Evolutionary conservation across 1,284 basidiomycete genomes (phyloP).

Genomic region (Mycena sp.): DNA sequence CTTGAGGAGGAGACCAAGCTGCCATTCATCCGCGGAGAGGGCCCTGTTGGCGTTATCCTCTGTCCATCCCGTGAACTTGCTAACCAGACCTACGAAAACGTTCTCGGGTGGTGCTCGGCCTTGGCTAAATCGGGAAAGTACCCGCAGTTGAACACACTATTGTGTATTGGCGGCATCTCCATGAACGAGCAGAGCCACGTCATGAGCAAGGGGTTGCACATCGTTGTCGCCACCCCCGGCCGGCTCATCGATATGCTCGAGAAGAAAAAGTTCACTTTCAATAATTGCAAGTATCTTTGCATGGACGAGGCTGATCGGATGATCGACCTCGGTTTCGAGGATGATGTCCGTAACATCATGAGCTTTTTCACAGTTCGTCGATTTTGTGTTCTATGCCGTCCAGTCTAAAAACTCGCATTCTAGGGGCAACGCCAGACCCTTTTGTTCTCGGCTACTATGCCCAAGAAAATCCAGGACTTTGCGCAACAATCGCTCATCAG

Average conservation of each 20-base stretch:
- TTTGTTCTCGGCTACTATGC: slow-evolving; percentile 99
- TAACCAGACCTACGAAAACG: slow-evolving; percentile 95
- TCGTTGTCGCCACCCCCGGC: slow-evolving; percentile 97
- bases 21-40: slow-evolving; percentile 92
- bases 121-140: slow-evolving; percentile 85
- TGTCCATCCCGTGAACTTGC: slow-evolving; percentile 96
- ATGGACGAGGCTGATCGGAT: slow-evolving; percentile 99
- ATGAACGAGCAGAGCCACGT: slow-evolving; percentile 97
- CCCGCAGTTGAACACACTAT: slow-evolving; percentile 86
- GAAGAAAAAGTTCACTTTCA: slow-evolving; percentile 91
- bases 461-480: slow-evolving; percentile 98
- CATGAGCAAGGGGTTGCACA: slow-evolving; percentile 91
- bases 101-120: slow-evolving; percentile 86
- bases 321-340: slow-evolving; percentile 99
- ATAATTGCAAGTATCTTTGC: slow-evolving; percentile 94
- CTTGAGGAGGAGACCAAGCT: slow-evolving; percentile 93
- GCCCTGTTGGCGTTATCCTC: slow-evolving; percentile 93
- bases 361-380: slow-evolving; percentile 91
- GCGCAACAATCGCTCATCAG: slow-evolving; percentile 94
- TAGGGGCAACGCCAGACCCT: slow-evolving; percentile 96
- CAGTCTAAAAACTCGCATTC: slow-evolving; percentile 32
- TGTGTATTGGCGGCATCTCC: slow-evolving; percentile 97
- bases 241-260: slow-evolving; percentile 97
- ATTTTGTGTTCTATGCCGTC: neutral
- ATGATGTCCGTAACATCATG: slow-evolving; percentile 98